Percentiles rank a stretch among this genome's conserved stretches.
Conservation (phyloP, 192 early-diverging fungal species). For the Backusella liffmaniae region DNA sequence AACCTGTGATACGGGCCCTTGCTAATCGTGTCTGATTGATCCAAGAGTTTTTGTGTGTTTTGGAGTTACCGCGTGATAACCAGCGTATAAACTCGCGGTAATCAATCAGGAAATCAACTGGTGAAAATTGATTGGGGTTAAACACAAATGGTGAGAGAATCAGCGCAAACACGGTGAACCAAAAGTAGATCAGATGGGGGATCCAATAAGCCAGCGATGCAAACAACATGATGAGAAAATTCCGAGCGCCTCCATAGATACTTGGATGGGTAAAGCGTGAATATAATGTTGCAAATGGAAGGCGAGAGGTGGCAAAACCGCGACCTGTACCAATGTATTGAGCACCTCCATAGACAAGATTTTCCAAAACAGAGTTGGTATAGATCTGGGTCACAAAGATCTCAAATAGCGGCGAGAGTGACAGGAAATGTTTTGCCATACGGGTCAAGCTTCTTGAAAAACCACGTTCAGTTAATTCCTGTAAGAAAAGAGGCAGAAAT, state of each 20-base stretch:
- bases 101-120: constrained; percentile 76
- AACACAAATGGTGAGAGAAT: constrained; percentile 82
- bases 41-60: constrained; percentile 76
- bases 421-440: constrained; percentile 78
- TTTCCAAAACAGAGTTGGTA: constrained; percentile 76
- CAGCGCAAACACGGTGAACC: constrained; percentile 76
- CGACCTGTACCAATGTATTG: constrained; percentile 86
- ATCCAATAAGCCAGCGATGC: constrained; percentile 71
- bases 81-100: constrained; percentile 81
- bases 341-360: constrained; percentile 78
- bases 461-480: constrained; percentile 83
- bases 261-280: constrained; percentile 73
- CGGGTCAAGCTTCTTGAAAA: constrained; percentile 68
- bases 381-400: constrained; percentile 87
- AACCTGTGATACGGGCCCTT: constrained; percentile 74
- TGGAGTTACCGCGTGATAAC: constrained; percentile 79
- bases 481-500: constrained; percentile 79
- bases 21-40: constrained; percentile 69
- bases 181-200: constrained; percentile 76
- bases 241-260: constrained; percentile 72
- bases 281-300: constrained; percentile 73
- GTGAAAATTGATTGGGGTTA: constrained; percentile 88
- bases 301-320: constrained; percentile 79
- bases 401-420: constrained; percentile 81
- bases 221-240: constrained; percentile 72